Evolutionary conservation across 331 rosid species (phyloP).

Genomic region (Malus hybrid): DNA sequence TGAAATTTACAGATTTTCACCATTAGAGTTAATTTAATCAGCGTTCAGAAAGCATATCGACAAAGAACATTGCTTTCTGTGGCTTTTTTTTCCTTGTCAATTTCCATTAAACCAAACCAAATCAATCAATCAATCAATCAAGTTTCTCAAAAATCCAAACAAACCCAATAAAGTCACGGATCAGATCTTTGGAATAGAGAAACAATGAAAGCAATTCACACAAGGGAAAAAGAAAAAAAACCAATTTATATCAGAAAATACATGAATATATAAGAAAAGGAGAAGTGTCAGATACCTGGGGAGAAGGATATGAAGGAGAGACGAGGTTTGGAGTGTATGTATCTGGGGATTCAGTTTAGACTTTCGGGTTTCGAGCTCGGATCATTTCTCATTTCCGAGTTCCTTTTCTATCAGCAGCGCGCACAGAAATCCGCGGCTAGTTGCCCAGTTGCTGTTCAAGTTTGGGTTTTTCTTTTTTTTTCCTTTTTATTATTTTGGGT

Average conservation of each 20-base stretch:
- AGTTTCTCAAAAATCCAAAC: background rate
- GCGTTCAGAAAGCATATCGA: background rate
- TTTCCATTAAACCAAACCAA: background rate
- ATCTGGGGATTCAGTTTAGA: background rate
- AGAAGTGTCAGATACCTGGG: background rate
- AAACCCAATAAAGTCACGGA: background rate
- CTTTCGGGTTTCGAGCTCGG: background rate
- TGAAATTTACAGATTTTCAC: background rate
- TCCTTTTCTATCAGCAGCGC: background rate
- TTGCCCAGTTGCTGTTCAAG: background rate
- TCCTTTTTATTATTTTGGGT: background rate
- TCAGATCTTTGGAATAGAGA: background rate
- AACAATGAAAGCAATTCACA: background rate
- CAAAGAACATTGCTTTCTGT: background rate
- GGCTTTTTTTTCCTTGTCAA: background rate
- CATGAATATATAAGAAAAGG: background rate
- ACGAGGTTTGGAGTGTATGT: background rate
- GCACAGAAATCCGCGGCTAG: background rate
- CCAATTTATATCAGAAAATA: background rate
- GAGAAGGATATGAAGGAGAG: background rate
- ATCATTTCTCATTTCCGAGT: background rate
- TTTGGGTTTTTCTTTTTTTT: background rate
- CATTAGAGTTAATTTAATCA: background rate
- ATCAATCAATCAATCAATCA: background rate
- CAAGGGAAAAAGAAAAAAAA: background rate